Evolutionary conservation across 148 eudicot genomes (phyloP).

Genomic region (Rhododendron henanense): DNA sequence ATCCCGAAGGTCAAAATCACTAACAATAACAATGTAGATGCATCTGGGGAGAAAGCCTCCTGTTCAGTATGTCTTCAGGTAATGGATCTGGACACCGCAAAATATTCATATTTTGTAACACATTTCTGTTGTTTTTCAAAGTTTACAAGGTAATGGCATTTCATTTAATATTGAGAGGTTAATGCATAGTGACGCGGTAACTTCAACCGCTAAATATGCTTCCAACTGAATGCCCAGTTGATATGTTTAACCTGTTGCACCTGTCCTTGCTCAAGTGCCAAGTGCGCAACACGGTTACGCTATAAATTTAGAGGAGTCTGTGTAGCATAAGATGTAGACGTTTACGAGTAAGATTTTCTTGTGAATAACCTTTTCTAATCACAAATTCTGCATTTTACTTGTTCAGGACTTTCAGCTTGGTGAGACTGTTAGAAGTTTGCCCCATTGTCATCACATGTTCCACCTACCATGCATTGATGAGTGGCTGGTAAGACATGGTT

Average conservation of each 20-base stretch:
- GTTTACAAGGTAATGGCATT: not conserved
- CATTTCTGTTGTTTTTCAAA: not conserved
- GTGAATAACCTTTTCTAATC: not conserved
- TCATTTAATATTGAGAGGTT: not conserved
- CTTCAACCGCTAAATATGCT: not conserved
- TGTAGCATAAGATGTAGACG: not conserved
- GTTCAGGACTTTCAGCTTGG: conserved; percentile 86
- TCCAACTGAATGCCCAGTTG: not conserved
- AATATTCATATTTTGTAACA: not conserved
- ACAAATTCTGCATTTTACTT: not conserved
- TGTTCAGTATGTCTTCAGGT: conserved; percentile 99
- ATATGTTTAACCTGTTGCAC: not conserved
- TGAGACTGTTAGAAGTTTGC: conserved; percentile 78
- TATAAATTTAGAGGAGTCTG: not conserved
- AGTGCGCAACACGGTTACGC: not conserved
- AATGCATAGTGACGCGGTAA: not conserved
- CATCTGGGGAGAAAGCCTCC: conserved; percentile 75
- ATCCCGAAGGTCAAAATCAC: conserved; percentile 85
- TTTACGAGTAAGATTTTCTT: not conserved
- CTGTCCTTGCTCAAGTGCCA: not conserved
- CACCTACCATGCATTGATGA: conserved; percentile 96
- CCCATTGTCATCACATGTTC: conserved; percentile 90
- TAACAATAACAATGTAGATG: conserved; percentile 52
- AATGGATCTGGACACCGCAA: not conserved
- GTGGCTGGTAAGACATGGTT: conserved; percentile 88